Percentiles rank a stretch among this genome's conserved stretches.
Evolutionary conservation across 306 rosid genomes (phyloP).

Genomic region (Cicer arietinum): DNA sequence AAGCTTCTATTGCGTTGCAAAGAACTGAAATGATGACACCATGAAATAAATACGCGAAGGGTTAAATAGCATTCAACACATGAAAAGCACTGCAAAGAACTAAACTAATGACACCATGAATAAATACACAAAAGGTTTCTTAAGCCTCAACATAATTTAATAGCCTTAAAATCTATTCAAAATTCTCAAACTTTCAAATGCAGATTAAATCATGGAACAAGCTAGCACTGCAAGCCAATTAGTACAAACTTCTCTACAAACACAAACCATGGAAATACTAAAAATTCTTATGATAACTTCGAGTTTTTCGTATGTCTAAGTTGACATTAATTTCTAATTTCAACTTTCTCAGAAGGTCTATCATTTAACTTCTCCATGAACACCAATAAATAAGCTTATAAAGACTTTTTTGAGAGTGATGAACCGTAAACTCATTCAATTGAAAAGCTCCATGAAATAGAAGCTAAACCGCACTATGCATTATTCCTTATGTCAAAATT

Average conservation of each 20-base stretch:
- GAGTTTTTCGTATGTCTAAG: not conserved
- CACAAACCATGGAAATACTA: not conserved
- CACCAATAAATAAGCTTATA: not conserved
- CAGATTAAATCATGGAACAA: not conserved
- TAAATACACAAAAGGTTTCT: not conserved
- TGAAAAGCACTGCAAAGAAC: conserved; percentile 2
- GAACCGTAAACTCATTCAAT: not conserved
- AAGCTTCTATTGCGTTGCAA: conserved; percentile 9
- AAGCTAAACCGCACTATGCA: not conserved
- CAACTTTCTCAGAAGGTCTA: not conserved
- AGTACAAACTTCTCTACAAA: not conserved
- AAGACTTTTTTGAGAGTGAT: not conserved
- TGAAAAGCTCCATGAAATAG: not conserved
- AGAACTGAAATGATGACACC: not conserved
- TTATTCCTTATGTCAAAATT: conserved; percentile 42
- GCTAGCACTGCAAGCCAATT: not conserved
- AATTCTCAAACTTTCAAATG: not conserved
- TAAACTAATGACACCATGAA: not conserved
- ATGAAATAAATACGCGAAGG: not conserved
- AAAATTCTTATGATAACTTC: not conserved
- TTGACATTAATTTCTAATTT: not conserved
- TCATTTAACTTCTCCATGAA: not conserved
- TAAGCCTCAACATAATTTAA: not conserved
- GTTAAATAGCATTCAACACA: not conserved
- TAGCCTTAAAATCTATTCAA: conserved; percentile 13